Evolutionary conservation across 352 stramenopile species (phyloP).

Genomic region (Pythium rishiriense): DNA sequence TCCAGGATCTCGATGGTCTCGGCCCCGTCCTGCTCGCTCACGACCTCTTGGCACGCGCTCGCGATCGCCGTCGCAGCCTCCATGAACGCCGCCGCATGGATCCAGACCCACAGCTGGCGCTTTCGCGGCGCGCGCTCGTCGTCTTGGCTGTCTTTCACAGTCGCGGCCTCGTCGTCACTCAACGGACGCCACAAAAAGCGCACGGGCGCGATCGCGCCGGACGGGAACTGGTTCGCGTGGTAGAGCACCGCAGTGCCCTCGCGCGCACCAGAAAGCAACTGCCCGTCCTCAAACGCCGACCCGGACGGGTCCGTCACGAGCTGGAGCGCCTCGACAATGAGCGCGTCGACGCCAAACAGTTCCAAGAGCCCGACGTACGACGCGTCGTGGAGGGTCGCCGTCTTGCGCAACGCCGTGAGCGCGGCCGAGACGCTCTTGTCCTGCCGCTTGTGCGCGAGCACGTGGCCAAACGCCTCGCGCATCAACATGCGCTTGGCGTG

Average conservation of each 20-base stretch:
- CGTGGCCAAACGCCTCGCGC: slow-evolving; percentile 46
- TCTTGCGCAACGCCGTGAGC: slow-evolving; percentile 52
- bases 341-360: slow-evolving; percentile 53
- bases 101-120: slow-evolving; percentile 78
- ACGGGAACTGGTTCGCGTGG: slow-evolving; percentile 52
- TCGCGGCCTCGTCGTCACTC: slow-evolving; percentile 33
- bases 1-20: slow-evolving; percentile 59
- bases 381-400: slow-evolving; percentile 53
- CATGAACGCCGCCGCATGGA: slow-evolving; percentile 76
- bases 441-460: slow-evolving; percentile 42
- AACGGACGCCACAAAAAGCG: slow-evolving; percentile 76
- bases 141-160: not conserved
- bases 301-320: slow-evolving; percentile 64
- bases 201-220: slow-evolving; percentile 65
- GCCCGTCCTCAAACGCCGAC: slow-evolving; percentile 59
- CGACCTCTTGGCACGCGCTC: slow-evolving; percentile 47
- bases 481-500: slow-evolving; percentile 81
- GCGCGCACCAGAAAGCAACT: slow-evolving; percentile 49
- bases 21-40: slow-evolving; percentile 38
- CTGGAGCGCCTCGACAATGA: slow-evolving; percentile 62
- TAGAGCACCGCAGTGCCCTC: slow-evolving; percentile 62
- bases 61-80: slow-evolving; percentile 64
- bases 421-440: slow-evolving; percentile 72
- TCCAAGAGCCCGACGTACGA: slow-evolving; percentile 74
- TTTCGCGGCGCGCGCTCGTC: slow-evolving; percentile 43